These are phyloP conservation scores for Wickerhamomyces hampshirensis DNA, from an alignment of 805 yeast species.

Conservation along the genomic window DNA sequence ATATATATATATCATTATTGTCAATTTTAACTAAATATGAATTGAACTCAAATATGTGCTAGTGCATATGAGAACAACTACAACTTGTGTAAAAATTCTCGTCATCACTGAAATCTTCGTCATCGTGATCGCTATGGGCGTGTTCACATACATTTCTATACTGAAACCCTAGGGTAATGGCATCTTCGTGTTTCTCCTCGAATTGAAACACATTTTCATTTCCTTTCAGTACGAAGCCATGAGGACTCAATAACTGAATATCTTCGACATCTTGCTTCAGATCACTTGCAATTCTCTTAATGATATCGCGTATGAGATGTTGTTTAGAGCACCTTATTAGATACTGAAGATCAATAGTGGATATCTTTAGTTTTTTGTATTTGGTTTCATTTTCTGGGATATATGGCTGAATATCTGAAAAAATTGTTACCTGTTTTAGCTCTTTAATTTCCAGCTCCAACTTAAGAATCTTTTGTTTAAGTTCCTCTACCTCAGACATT, in stretches of 20 bases:
- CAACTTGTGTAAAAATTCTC: constrained; percentile 23
- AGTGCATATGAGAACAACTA: constrained; percentile 22
- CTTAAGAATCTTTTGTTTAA: constrained; percentile 10
- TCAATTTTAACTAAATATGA: too few species aligned
- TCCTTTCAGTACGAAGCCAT: constrained; percentile 14
- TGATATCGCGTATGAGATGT: constrained; percentile 12
- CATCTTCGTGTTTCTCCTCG: constrained; percentile 9
- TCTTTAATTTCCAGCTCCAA: constrained; percentile 20
- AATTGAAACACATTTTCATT: constrained; percentile 14
- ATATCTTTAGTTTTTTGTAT: constrained; percentile 16
- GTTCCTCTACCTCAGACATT: constrained; percentile 3
- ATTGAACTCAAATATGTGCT: not conserved
- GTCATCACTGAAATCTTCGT: constrained; percentile 22
- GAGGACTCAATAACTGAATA: constrained; percentile 19
- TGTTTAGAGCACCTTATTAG: constrained; percentile 14
- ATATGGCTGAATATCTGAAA: constrained; percentile 23
- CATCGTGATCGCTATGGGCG: constrained; percentile 11
- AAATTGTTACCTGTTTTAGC: constrained; percentile 20
- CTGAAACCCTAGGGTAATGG: constrained; percentile 18
- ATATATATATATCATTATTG: too few species aligned
- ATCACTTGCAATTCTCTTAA: constrained; percentile 20
- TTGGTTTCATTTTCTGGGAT: constrained; percentile 16
- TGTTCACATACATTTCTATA: constrained; percentile 10
- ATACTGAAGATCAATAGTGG: constrained; percentile 17
- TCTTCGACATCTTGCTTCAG: constrained; percentile 13